Percentiles rank a stretch among this genome's conserved stretches.
phyloP scores from a whole-genome alignment of 164 flowering plant genomes.

The Brasenia schreberi region DNA sequence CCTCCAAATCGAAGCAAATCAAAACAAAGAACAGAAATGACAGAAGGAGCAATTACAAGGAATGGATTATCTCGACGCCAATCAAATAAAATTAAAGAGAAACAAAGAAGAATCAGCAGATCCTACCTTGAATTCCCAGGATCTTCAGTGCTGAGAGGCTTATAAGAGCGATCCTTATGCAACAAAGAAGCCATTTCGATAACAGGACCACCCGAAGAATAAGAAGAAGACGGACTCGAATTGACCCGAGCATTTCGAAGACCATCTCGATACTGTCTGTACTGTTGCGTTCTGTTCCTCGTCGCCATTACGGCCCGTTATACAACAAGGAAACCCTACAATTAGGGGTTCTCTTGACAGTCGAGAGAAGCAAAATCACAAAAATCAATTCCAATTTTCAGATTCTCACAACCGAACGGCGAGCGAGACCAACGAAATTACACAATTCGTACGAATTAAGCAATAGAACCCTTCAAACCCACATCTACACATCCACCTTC shows the following conservation, averaged over 20 bases:
- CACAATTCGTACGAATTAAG: neutral
- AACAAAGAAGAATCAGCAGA: neutral
- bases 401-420: neutral
- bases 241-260: conserved; percentile 48
- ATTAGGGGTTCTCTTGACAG: neutral
- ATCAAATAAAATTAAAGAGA: neutral
- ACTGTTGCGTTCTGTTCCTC: conserved; percentile 55
- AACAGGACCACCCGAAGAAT: conserved; percentile 36
- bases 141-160: conserved; percentile 64
- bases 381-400: neutral
- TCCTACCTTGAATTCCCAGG: conserved; percentile 27
- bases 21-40: neutral
- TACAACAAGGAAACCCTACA: neutral
- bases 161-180: conserved; percentile 32
- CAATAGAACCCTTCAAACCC: neutral
- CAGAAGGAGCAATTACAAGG: neutral
- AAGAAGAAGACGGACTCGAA: conserved; percentile 6
- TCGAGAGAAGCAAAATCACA: neutral
- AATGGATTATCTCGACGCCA: neutral
- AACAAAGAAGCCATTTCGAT: conserved; percentile 50
- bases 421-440: neutral
- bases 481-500: neutral
- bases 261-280: conserved; percentile 59
- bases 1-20: no score
- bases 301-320: conserved; percentile 39